Evolutionary conservation across 305 asterid genomes (phyloP), one percentile per base, ranked within the genome.

Genomic region (Fraxinus angustifolia): DNA sequence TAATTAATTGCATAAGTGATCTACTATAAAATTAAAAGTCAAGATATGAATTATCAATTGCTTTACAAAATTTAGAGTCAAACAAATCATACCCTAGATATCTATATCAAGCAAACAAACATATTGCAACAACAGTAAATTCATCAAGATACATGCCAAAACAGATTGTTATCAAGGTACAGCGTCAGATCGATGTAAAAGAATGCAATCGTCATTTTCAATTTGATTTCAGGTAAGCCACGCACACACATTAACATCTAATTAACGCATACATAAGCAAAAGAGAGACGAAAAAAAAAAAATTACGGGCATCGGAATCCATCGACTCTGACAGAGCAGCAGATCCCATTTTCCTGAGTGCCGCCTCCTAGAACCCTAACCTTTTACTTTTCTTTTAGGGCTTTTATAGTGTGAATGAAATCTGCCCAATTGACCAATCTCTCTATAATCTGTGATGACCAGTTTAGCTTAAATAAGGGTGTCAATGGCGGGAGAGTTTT

Each of bases 331-430:
- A 6, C 12, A 23, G 33, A 80, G 82, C 83, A 67, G 74, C 81
- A 42, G 83, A 80, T 72, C 80, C 80, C 85, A 83, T 86, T 86
- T 84, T 74, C 38, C 70, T n/a, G 19, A 58, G 11, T 19, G 12
- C 12, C 70, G 70, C 50, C 73, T 40, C 67, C 56, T 21, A 2
- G 34, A 81, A 78, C 87, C 87, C 84, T 84, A 84, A 75, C 77
- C 35, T 33, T 30, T 33, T 8, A 14, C 4, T 30, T 72, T 6
- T 72, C 76, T 34, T 73, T 10, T 31, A 35, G 38, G 14, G 38
- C 42, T 34, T 73, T 73, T 35, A 16, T 14, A 2, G 6, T 73
- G 16, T 73, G 70, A 58, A 58, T 6, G 31, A 58, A 19, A 58
- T 58, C 12, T 58, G 28, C 70, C 14, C 30, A 58, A 58, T 58